These are phyloP conservation scores for Yarrowia galli DNA, from an alignment of 1,139 yeast species.

Conservation along the genomic window DNA sequence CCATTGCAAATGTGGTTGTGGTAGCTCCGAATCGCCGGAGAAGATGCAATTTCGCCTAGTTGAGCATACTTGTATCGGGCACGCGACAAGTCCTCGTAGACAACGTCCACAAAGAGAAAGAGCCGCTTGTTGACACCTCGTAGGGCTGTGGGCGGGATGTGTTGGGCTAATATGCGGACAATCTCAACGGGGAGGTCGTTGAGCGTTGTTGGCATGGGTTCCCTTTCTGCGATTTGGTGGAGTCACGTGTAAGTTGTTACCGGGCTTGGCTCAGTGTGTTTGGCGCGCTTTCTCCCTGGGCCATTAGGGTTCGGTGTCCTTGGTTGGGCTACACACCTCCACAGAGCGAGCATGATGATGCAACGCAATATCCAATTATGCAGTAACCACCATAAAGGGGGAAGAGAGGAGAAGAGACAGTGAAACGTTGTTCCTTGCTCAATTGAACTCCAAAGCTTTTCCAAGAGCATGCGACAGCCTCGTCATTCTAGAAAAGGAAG, in stretches of 20 bases:
- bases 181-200: conserved; percentile 38
- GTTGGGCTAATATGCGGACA: conserved; percentile 36
- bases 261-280: not conserved
- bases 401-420: not conserved
- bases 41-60: not conserved
- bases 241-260: conserved; percentile 23
- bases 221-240: not conserved
- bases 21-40: conserved; percentile 13
- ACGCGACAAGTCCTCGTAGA: conserved; percentile 33
- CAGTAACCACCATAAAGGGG: too few relatives aligned
- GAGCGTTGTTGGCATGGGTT: conserved; percentile 36
- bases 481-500: not conserved
- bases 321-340: too few relatives aligned
- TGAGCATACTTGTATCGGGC: conserved; percentile 13
- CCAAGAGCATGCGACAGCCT: not conserved
- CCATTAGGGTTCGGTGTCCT: conserved; percentile 8
- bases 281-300: not conserved
- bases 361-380: too few relatives aligned
- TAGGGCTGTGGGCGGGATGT: conserved; percentile 12
- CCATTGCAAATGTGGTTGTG: conserved; percentile 23
- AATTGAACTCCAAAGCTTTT: not conserved
- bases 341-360: too few relatives aligned
- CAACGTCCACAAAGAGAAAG: conserved; percentile 27
- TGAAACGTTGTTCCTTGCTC: not conserved
- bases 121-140: conserved; percentile 35